A percentile compares a stretch with the other conserved stretches of the same genome.
Conservation (phyloP, 371 early-diverging fungal species). For the Saksenaea vasiformis region DNA sequence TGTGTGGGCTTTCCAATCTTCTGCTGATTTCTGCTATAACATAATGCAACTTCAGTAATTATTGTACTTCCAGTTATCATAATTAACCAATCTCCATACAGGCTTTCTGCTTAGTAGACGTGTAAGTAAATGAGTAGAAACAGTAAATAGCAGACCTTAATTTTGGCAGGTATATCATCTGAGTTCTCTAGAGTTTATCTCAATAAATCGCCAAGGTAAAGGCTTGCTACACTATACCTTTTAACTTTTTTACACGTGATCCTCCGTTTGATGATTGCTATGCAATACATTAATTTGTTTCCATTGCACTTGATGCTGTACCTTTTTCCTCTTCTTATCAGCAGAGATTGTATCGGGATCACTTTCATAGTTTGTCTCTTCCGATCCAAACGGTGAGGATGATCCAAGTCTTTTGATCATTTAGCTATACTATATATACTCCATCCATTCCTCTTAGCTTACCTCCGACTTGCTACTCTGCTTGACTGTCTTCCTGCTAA, state of each 20-base stretch:
- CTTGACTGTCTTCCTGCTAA: conserved; percentile 72
- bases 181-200: background rate
- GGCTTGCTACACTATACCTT: background rate
- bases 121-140: background rate
- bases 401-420: conserved; percentile 7
- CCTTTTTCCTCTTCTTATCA: background rate
- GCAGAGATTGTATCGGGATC: background rate
- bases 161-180: background rate
- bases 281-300: background rate
- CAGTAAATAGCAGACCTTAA: background rate
- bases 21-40: background rate
- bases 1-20: no score
- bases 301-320: background rate
- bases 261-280: background rate
- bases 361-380: background rate
- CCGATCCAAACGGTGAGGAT: conserved; percentile 10
- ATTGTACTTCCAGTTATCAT: background rate
- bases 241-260: background rate
- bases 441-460: background rate
- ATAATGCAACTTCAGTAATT: background rate
- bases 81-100: background rate
- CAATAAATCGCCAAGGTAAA: background rate
- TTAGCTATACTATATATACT: background rate
- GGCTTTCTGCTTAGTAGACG: background rate
- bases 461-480: conserved; percentile 66